Base-by-base conservation (phyloP, 768 basidiomycete species). In the Mycena sanguinolenta region DNA sequence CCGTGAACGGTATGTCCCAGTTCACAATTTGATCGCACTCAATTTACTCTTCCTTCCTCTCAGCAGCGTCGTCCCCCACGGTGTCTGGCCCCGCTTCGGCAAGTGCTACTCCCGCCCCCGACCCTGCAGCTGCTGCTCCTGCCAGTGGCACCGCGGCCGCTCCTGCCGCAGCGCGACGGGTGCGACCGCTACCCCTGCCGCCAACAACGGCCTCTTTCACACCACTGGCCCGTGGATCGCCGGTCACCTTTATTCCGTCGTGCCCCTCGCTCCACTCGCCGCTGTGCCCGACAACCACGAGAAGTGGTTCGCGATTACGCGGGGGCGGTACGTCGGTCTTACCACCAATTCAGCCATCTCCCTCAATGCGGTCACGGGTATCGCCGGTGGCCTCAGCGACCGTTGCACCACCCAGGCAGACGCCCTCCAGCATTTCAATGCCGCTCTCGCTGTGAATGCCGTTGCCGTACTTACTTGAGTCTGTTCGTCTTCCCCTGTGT, bases 221-320 rank as follows among this genome's bases (percentile, higher is more conserved):
- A 25, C 21, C 9, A 54, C 38, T n/a, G n/a, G n/a, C n/a, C 63
- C 55, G 2, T 65, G 55, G 54, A 57, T 36, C 42, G 54, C 63
- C 1, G 55, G 30, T n/a, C 19, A 8, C 12, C 27, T 57, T 5
- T 65, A 25, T 39, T 3, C 6, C n/a, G 55, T 58, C 9, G 42
- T 65, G 16, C 63, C 63, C 19, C 7, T 27, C 19, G n/a, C n/a
- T 3, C 63, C 53, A 2, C 38, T 57, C 39, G 12, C 28, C 14
- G 54, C 63, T 28, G 25, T 59, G n/a, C 36, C 55, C 34, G 46
- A 58, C 46, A n/a, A 57, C 44, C 4, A 8, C 34, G 46, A 50
- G 13, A 59, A 39, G 17, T 66, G 65, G 65, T 59, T n/a, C 49
- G 57, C 65, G 3, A 66, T 66, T 12, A 58, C 58, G 19, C n/a